Evolutionary conservation across 2,329 filamentous ascomycete species (phyloP).

Genomic region (Aschersonia sp.): DNA sequence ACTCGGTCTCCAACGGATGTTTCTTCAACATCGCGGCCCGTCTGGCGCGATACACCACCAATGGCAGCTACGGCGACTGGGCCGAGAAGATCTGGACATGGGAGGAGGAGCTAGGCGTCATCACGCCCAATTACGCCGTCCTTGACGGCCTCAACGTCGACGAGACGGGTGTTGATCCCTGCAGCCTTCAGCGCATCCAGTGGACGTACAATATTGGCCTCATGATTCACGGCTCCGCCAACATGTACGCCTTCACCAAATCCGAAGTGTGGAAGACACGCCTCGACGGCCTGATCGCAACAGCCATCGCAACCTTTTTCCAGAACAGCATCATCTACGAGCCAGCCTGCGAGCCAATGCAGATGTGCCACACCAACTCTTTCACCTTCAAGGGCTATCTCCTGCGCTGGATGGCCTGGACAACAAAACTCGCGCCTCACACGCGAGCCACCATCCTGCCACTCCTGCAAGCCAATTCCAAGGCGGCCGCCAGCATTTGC

Average conservation of each 20-base stretch:
- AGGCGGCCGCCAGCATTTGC: constrained; percentile 33
- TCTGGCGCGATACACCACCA: constrained; percentile 45
- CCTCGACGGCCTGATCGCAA: constrained; percentile 34
- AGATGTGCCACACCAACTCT: constrained; percentile 42
- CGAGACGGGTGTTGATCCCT: constrained; percentile 23
- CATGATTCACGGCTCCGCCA: constrained; percentile 38
- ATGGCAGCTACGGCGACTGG: constrained; percentile 40
- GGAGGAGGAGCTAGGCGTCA: constrained; percentile 31
- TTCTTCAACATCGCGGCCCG: constrained; percentile 40
- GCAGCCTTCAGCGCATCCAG: constrained; percentile 36
- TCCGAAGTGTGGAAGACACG: constrained; percentile 33
- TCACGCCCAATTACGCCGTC: constrained; percentile 42
- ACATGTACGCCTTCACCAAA: constrained; percentile 37
- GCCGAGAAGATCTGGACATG: constrained; percentile 43
- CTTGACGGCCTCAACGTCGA: constrained; percentile 40
- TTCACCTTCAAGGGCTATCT: constrained; percentile 43
- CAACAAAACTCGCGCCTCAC: constrained; percentile 33
- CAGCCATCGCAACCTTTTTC: constrained; percentile 31
- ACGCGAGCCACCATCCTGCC: constrained; percentile 28
- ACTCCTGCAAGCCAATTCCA: constrained; percentile 29
- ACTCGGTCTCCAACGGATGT: constrained; percentile 28
- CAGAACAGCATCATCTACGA: constrained; percentile 45
- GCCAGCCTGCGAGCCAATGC: constrained; percentile 34
- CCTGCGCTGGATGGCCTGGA: constrained; percentile 32
- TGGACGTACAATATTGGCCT: constrained; percentile 42